Base-by-base conservation (phyloP, 2,329 filamentous ascomycete species). In the Penicillium griseofulvum region DNA sequence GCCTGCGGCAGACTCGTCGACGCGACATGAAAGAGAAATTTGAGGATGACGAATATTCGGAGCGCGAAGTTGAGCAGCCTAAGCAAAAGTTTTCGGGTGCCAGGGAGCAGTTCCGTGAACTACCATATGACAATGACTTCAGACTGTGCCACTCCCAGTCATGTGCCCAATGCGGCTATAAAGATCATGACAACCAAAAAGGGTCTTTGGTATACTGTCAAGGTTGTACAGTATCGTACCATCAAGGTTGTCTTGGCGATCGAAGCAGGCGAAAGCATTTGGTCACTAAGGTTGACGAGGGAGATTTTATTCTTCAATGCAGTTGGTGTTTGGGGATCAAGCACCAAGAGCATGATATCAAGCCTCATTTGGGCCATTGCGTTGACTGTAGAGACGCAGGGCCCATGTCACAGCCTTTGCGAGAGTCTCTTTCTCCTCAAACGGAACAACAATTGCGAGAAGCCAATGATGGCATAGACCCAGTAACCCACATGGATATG, bases 281-380 rank as follows among this genome's bases (percentile, higher is more conserved):
- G 34, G 90, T 90, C 10, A 97, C 91, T 24, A 99, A 97, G 71
- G 74, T 97, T 49, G 86, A 80, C 2, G 79, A 87, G 1, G 85
- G 87, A 2, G 75, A 87, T 36, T 97, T 96, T 64, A 87, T 99
- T 16, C 77, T 99, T 37, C 94, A 99, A 70, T 99, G 94, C 75
- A 87, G 86, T 61, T 88, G 87, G 54, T 99, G 94, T 70, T 82
- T 97, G 58, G 87, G 87, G 4, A 68, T 81, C 19, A 49, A 49
- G 81, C 86, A 43, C 77, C 79, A 57, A 86, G 85, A 68, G 92
- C 90, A 97, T 60, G 59, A 66, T 0, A 80, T 78, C 17, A 86
- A 87, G 1, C 92, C 94, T 0, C 81, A 86, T 57, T 81, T 91
- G 43, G 85, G 87, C 55, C 78, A 78, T 43, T 99, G 95, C 66